A percentile compares a stretch with the other conserved stretches of the same genome.
Conservation (phyloP, 2,329 filamentous ascomycete species). For the Zasmidium cellare region DNA sequence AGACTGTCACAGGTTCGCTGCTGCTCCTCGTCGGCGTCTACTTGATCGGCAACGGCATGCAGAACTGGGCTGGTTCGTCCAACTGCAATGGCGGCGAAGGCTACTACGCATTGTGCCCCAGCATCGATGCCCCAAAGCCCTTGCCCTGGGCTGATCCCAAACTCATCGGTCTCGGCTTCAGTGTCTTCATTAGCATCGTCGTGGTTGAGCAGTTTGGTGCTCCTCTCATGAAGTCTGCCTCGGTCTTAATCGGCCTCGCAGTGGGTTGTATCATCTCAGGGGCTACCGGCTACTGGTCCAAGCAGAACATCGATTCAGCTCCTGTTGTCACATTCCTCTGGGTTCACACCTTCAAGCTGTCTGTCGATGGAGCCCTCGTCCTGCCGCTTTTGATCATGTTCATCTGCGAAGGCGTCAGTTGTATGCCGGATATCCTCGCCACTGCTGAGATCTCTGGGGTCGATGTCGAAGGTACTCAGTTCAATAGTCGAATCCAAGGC, state of each 20-base stretch:
- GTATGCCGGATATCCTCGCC: conserved; percentile 14
- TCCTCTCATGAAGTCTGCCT: conserved; percentile 9
- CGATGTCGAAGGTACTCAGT: conserved; percentile 10
- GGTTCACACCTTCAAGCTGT: conserved; percentile 10
- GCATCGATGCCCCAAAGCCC: conserved; percentile 10
- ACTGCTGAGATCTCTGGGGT: conserved; percentile 11
- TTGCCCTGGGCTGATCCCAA: conserved; percentile 13
- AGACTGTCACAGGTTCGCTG: conserved; percentile 10
- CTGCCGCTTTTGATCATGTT: conserved; percentile 14
- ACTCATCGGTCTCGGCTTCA: conserved; percentile 14
- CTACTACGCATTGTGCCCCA: conserved; percentile 10
- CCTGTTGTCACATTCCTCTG: conserved; percentile 11
- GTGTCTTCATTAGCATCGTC: conserved; percentile 9
- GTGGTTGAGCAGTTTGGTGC: conserved; percentile 8
- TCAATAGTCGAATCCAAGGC: conserved; percentile 12
- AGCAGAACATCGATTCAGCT: conserved; percentile 3
- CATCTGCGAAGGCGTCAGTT: conserved; percentile 9
- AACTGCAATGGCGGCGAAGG: conserved; percentile 11
- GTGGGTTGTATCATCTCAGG: conserved; percentile 11
- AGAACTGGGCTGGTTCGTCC: conserved; percentile 10
- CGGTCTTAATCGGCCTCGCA: conserved; percentile 10
- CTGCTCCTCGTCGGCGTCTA: conserved; percentile 12
- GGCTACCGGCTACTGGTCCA: conserved; percentile 12
- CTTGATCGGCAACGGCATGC: conserved; percentile 11
- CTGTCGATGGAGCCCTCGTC: conserved; percentile 9